phyloP scores from a whole-genome alignment of 306 rosid genomes.

The Cercis canadensis region DNA sequence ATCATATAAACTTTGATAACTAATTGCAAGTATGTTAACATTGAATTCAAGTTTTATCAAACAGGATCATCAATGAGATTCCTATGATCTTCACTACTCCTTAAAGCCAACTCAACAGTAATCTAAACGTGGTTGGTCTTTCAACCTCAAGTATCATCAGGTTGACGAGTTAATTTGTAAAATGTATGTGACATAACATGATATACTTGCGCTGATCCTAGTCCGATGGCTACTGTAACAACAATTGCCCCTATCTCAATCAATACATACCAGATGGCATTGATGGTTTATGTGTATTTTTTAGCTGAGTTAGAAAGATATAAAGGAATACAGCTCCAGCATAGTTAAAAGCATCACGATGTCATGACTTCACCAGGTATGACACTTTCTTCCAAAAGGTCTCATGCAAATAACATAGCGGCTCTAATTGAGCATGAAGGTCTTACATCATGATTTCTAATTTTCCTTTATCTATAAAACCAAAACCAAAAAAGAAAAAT shows the following conservation, averaged over 20 bases:
- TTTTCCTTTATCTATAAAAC: no score
- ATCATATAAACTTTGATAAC: background rate
- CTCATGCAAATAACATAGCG: constrained; percentile 67
- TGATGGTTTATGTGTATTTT: constrained; percentile 36
- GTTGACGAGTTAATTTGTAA: constrained; percentile 17
- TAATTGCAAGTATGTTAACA: background rate
- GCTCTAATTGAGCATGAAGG: constrained; percentile 75
- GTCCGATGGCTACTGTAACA: constrained; percentile 32
- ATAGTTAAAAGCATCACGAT: constrained; percentile 42
- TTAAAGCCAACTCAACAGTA: constrained; percentile 23
- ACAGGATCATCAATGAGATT: background rate
- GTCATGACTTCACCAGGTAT: constrained; percentile 53
- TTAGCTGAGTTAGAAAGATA: constrained; percentile 42
- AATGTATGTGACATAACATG: constrained; percentile 20
- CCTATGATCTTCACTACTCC: background rate
- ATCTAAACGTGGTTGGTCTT: constrained; percentile 27
- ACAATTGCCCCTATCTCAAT: constrained; percentile 28
- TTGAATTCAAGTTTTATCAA: background rate
- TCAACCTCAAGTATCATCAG: constrained; percentile 35
- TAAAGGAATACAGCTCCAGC: constrained; percentile 44
- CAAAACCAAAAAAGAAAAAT: no score
- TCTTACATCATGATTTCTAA: constrained; percentile 73
- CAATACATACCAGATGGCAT: constrained; percentile 42
- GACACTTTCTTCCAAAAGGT: constrained; percentile 56
- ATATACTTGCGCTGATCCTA: constrained; percentile 30